Percentiles rank a stretch among this genome's conserved stretches.
These are phyloP conservation scores for Euphorbia peplus DNA, from an alignment of 345 rosid genomes.

Conservation along the genomic window DNA sequence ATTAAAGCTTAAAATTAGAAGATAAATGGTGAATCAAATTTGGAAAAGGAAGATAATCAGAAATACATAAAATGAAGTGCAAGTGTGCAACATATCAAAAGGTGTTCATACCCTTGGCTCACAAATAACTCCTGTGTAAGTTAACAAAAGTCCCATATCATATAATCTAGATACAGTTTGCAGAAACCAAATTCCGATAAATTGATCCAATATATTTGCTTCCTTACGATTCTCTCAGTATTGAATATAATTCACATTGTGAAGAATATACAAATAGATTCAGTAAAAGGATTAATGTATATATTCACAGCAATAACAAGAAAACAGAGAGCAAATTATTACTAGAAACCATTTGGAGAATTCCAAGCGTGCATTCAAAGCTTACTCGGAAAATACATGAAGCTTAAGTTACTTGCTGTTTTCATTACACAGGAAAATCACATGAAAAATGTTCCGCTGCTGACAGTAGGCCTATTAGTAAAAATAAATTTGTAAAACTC, in stretches of 20 bases:
- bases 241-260: background rate
- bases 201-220: background rate
- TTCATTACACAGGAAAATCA: background rate
- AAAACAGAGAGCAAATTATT: background rate
- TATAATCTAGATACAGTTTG: background rate
- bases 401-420: background rate
- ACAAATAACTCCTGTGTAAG: background rate
- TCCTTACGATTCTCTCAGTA: background rate
- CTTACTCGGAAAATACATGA: background rate
- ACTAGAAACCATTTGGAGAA: background rate
- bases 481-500: background rate
- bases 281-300: background rate
- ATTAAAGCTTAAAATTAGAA: background rate
- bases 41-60: slow-evolving; percentile 2
- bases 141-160: background rate
- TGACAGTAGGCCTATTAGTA: background rate
- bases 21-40: background rate
- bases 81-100: background rate
- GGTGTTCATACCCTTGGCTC: background rate
- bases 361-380: background rate
- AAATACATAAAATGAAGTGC: background rate
- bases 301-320: background rate
- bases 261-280: background rate
- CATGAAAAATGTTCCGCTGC: background rate
- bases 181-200: background rate